Base-by-base conservation (phyloP, 2,329 filamentous ascomycete species). In the Simplicillium sp. region DNA sequence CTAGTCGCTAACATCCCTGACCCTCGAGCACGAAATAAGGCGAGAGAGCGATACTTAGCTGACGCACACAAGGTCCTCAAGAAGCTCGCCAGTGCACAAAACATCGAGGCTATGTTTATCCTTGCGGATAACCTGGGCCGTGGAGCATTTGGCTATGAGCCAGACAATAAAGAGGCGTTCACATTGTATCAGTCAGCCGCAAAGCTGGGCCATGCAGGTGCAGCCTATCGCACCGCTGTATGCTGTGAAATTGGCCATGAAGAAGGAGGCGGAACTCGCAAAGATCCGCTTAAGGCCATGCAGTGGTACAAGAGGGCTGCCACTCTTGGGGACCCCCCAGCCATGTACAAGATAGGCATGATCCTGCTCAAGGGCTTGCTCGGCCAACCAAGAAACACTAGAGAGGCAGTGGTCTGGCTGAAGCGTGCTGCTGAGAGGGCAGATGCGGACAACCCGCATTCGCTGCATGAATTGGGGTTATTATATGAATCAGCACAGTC, bases 331-430 rank as follows among this genome's bases (percentile, higher is more conserved):
- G 90, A 98, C 55, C 83, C 84, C 2, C 85, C 90, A 1, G 92
- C 89, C 25, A 94, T 97, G 87, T 98, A 96, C 68, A 98, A 98
- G 64, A 80, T 97, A 63, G 92, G 92, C 44, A 94, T 96, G 82
- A 94, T 98, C 49, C 68, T 87, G 46, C 75, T 97, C 41, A 97
- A 97, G 61, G 92, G 90, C 11, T 71, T 97, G 20, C 74, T 98
- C n/a, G 89, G 89, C 4, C 89, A 97, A 57, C 75, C 73, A 17
- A 79, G 72, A 55, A 94, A 94, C 55, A 77, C 87, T 3, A 76
- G 84, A 34, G 92, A 97, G 64, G 89, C 88, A 14, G 77, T 96
- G 17, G 81, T 79, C 16, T 97, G 92, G 89, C 73, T 98, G 40
- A 95, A 95, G 66, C 80, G 89, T 35, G 92, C 92, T 2, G 89